Percentiles rank a stretch among this genome's conserved stretches.
phyloP scores from a whole-genome alignment of 2,329 filamentous ascomycete genomes.

The Phyllosticta citriasiana region DNA sequence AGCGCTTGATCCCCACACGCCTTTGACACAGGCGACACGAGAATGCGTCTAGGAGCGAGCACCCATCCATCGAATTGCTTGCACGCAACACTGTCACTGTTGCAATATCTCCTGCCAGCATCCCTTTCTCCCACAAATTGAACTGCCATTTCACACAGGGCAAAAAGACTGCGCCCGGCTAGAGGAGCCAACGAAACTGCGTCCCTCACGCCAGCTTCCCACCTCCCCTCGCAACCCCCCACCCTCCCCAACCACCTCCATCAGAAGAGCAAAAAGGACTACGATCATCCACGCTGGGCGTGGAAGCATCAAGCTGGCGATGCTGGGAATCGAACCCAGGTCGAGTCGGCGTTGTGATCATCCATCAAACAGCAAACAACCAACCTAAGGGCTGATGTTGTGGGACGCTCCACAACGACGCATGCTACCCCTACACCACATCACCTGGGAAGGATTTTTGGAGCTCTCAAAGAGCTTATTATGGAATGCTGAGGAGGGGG shows the following conservation, averaged over 20 bases:
- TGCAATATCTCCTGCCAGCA: no score
- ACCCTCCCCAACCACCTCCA: neutral
- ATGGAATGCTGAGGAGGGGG: neutral
- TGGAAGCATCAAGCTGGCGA: neutral
- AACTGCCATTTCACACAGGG: no score
- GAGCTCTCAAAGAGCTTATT: neutral
- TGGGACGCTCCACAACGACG: neutral
- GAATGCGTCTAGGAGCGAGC: no score
- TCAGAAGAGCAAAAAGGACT: neutral
- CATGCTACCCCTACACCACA: constrained; percentile 1
- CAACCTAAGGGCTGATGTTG: neutral
- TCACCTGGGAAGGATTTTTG: neutral
- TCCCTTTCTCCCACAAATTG: no score
- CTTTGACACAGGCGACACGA: no score
- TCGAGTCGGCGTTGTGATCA: neutral
- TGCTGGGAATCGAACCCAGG: constrained; percentile 10
- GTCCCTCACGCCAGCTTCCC: neutral
- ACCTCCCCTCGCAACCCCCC: neutral
- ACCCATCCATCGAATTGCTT: no score
- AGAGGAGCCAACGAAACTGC: neutral
- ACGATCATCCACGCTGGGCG: neutral
- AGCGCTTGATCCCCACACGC: no score
- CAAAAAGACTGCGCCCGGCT: no score
- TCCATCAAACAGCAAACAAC: neutral
- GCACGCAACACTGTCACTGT: no score